Evolutionary conservation across 176 grass and related monocot genomes (phyloP).

Genomic region (Hyparrhenia diplandra): DNA sequence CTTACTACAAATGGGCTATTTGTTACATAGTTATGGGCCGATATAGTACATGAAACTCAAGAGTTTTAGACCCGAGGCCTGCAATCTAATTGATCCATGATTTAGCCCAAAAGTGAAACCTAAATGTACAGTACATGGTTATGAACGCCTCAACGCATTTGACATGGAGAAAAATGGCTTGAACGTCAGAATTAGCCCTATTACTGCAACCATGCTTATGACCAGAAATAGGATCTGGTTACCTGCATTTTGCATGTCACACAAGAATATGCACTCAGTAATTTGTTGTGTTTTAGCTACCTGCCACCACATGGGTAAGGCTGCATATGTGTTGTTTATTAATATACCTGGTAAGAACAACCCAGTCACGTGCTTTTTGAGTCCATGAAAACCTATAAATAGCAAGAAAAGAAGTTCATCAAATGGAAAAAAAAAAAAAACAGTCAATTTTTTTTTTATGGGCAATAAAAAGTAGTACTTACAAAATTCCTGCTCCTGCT

Average conservation of each 20-base stretch:
- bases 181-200: slow-evolving; percentile 35
- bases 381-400: slow-evolving; percentile 53
- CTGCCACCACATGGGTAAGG: not conserved
- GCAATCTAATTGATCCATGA: not conserved
- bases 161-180: slow-evolving; percentile 39
- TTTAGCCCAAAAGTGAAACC: not conserved
- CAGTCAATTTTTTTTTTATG: not conserved
- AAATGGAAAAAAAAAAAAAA: not conserved
- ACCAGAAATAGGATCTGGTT: slow-evolving; percentile 55
- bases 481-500: slow-evolving; percentile 54
- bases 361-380: slow-evolving; percentile 34
- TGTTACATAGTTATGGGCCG: not conserved
- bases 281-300: not conserved
- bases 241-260: slow-evolving; percentile 32
- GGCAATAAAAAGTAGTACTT: not conserved
- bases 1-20: no score
- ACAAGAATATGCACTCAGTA: not conserved
- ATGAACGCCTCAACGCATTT: not conserved
- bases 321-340: not conserved
- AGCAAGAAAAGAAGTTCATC: not conserved
- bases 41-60: not conserved
- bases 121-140: not conserved
- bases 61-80: not conserved
- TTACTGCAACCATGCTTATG: slow-evolving; percentile 31
- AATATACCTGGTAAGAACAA: slow-evolving; percentile 38